Conservation (phyloP, 2,329 filamentous ascomycete species). For the Phyllosticta citriasiana region DNA sequence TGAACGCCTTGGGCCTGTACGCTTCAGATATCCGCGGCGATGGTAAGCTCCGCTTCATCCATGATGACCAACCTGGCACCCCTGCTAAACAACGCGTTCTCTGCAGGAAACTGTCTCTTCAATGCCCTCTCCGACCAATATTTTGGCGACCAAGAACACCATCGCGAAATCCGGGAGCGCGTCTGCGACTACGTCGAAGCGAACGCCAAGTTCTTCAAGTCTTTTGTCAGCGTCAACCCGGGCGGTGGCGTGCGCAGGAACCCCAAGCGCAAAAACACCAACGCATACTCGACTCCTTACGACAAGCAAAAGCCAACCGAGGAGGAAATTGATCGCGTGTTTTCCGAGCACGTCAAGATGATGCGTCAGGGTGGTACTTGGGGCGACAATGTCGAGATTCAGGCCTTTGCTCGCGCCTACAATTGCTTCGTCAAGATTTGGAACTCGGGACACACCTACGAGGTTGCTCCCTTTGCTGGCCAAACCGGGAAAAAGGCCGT, state of each 20-base stretch:
- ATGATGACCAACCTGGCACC: conserved; percentile 3
- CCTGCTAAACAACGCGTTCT: conserved; percentile 14
- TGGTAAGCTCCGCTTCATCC: conserved; percentile 37
- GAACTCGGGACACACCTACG: conserved; percentile 42
- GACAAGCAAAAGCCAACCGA: conserved; percentile 40
- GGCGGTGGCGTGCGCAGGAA: conserved; percentile 21
- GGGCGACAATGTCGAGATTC: conserved; percentile 58
- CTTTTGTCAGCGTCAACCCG: conserved; percentile 48
- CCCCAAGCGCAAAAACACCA: conserved; percentile 47
- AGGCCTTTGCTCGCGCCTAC: conserved; percentile 54
- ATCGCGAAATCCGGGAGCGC: conserved; percentile 47
- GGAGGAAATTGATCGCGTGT: conserved; percentile 43
- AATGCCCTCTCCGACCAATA: conserved; percentile 58
- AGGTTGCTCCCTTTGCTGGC: conserved; percentile 35
- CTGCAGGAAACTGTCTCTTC: conserved; percentile 58
- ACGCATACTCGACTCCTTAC: conserved; percentile 31
- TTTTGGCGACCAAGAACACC: conserved; percentile 49
- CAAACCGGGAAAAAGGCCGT: conserved; percentile 19
- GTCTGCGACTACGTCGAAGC: conserved; percentile 54
- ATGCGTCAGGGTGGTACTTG: conserved; percentile 53
- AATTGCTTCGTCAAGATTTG: conserved; percentile 55
- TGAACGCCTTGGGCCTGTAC: conserved; percentile 49
- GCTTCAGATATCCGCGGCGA: conserved; percentile 50
- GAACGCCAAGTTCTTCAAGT: conserved; percentile 52
- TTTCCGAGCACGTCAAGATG: conserved; percentile 45